Evolutionary conservation across 1,284 basidiomycete species (phyloP).

Genomic region (Ganoderma sinense): DNA sequence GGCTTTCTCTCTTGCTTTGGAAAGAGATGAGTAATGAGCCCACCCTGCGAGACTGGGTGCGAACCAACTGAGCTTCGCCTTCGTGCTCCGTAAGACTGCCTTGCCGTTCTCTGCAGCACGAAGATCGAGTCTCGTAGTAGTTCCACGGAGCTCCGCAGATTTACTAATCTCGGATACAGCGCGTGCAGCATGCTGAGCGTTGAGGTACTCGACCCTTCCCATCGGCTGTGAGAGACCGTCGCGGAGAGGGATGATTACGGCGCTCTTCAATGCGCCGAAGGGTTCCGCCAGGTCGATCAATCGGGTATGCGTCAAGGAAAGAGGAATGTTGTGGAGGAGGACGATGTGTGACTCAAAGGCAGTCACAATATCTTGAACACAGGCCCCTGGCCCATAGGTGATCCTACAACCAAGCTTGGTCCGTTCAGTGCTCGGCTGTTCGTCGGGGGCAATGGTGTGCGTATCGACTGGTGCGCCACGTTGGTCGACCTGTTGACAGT

Average conservation of each 20-base stretch:
- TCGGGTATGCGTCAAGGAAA: constrained; percentile 4
- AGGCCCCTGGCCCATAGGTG: constrained; percentile 45
- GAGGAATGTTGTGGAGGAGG: constrained; percentile 39
- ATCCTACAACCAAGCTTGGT: constrained; percentile 41
- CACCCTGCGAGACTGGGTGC: constrained; percentile 35
- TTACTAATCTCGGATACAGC: constrained; percentile 24
- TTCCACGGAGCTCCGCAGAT: constrained; percentile 3
- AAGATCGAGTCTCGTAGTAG: constrained; percentile 30
- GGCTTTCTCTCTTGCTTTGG: constrained; percentile 30
- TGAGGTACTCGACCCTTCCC: constrained; percentile 30
- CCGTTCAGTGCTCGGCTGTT: constrained; percentile 21
- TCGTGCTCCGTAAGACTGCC: constrained; percentile 37
- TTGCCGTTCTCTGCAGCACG: constrained; percentile 32
- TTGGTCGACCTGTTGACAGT: background rate
- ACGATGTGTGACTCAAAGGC: constrained; percentile 48
- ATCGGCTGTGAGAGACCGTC: constrained; percentile 14
- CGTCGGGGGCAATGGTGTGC: background rate
- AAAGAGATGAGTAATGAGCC: constrained; percentile 36
- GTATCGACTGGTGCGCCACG: background rate
- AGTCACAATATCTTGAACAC: constrained; percentile 45
- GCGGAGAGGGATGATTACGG: constrained; percentile 16
- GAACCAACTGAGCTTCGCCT: constrained; percentile 40
- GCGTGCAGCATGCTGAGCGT: constrained; percentile 19
- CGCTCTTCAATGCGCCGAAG: constrained; percentile 27
- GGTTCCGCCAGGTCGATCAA: constrained; percentile 25